These are phyloP conservation scores for Backusella macrospora DNA, from an alignment of 192 early-diverging fungal species.

Conservation along the genomic window DNA sequence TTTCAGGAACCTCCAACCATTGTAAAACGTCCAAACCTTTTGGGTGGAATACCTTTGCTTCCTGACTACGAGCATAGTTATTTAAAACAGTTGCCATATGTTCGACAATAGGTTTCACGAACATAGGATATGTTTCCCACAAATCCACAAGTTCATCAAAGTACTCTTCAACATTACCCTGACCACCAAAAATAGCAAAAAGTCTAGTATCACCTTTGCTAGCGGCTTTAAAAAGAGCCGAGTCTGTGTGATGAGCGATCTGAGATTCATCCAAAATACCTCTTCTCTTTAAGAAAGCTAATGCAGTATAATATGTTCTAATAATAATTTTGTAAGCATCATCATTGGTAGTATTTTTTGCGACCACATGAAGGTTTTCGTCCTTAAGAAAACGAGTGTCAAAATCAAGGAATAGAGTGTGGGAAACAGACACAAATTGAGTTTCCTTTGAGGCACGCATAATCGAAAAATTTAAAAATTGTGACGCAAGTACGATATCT, in stretches of 20 bases:
- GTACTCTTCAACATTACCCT: constrained; percentile 94
- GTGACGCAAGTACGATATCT: constrained; percentile 70
- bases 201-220: constrained; percentile 58
- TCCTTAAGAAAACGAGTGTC: constrained; percentile 69
- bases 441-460: constrained; percentile 42
- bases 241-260: constrained; percentile 43
- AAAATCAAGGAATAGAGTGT: constrained; percentile 75
- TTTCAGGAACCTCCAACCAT: constrained; percentile 82
- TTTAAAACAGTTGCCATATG: constrained; percentile 71
- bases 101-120: constrained; percentile 74
- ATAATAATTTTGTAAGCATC: constrained; percentile 64
- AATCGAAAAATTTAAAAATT: constrained; percentile 70
- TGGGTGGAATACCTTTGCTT: constrained; percentile 67
- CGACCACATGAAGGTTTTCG: constrained; percentile 84
- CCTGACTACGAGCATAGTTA: constrained; percentile 60
- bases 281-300: constrained; percentile 60
- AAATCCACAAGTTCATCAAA: constrained; percentile 87
- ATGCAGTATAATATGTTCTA: constrained; percentile 77
- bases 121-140: constrained; percentile 76
- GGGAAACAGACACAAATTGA: constrained; percentile 69
- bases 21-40: constrained; percentile 83
- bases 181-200: constrained; percentile 94
- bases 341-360: constrained; percentile 54
- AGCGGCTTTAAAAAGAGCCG: constrained; percentile 75
- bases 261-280: constrained; percentile 34